Evolutionary conservation across 192 early-diverging fungal species (phyloP), one percentile per base, ranked within the genome.

Genomic region (Kickxella alabastrina): DNA sequence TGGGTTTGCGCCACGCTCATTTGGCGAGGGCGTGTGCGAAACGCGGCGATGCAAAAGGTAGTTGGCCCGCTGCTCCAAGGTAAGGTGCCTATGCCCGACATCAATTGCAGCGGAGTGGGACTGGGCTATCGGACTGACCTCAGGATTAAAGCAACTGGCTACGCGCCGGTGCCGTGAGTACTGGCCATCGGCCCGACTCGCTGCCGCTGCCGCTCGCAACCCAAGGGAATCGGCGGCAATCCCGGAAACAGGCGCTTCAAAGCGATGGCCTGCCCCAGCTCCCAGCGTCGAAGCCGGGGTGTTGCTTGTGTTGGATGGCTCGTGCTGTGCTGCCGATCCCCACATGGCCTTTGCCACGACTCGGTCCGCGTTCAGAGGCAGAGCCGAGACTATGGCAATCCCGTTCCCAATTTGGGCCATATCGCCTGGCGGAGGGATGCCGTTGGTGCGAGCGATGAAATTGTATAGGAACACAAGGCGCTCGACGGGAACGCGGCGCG

Each of bases 321-420:
- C 47, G 32, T 28, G 18, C 4, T 10, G 10, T 2, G 43, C 6
- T 3, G 53, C 15, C 1, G 10, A 19, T 15, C 42, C 49, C 73
- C 73, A 68, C 13, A 68, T 62, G 7, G 57, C 54, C 35, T 52
- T 68, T 34, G 65, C 51, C 24, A 75, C 29, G 24, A 50, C 45
- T 13, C 73, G 65, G 22, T 54, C 57, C 9, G 19, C 36, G 10
- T 40, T 65, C 10, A 76, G 54, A 6, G 73, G 73, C 23, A 76
- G 32, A 4, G 58, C 73, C 1, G 61, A 32, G 24, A 62, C 45
- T 10, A 57, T 42, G 14, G 65, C 73, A 32, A 76, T 57, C 4
- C 73, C 73, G 0, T 53, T 49, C 17, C 73, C 73, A 45, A 76
- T 76, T 15, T 64, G 50, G 6, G 61, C 37, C 65, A 65, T 76